phyloP scores from a whole-genome alignment of 345 rosid genomes.

The Triadica sebifera region DNA sequence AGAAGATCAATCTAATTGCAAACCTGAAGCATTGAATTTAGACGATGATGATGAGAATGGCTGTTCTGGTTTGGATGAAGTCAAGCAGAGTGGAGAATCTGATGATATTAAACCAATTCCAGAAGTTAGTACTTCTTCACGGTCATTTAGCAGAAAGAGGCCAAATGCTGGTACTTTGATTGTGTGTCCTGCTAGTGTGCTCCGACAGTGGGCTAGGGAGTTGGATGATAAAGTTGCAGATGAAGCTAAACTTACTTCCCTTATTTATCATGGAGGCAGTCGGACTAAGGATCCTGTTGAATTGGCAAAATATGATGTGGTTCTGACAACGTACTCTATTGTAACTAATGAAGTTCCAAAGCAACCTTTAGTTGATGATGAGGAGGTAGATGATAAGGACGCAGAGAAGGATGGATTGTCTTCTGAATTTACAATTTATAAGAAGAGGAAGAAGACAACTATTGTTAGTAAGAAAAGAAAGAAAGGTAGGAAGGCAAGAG shows the following conservation, averaged over 20 bases:
- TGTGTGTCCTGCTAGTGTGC: slow-evolving; percentile 94
- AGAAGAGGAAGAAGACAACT: slow-evolving; percentile 50
- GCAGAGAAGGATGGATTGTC: slow-evolving; percentile 63
- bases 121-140: slow-evolving; percentile 56
- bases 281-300: slow-evolving; percentile 85
- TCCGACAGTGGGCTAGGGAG: slow-evolving; percentile 95
- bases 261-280: slow-evolving; percentile 84
- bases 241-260: slow-evolving; percentile 60
- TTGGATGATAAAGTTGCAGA: slow-evolving; percentile 81
- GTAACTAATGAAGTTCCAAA: slow-evolving; percentile 93
- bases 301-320: slow-evolving; percentile 85
- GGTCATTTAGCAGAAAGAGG: slow-evolving; percentile 44
- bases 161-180: slow-evolving; percentile 89
- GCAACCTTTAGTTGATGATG: slow-evolving; percentile 72
- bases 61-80: slow-evolving; percentile 32
- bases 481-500: slow-evolving; percentile 58
- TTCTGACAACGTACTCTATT: slow-evolving; percentile 85
- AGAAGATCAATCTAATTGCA: slow-evolving; percentile 39
- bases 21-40: slow-evolving; percentile 76
- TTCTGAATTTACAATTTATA: slow-evolving; percentile 53
- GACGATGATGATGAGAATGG: slow-evolving; percentile 69
- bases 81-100: slow-evolving; percentile 41
- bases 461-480: slow-evolving; percentile 56
- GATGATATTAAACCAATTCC: slow-evolving; percentile 32
- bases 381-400: slow-evolving; percentile 63